These are phyloP conservation scores for Pythium pyrilobum DNA, from an alignment of 352 stramenopile genomes.

Conservation along the genomic window DNA sequence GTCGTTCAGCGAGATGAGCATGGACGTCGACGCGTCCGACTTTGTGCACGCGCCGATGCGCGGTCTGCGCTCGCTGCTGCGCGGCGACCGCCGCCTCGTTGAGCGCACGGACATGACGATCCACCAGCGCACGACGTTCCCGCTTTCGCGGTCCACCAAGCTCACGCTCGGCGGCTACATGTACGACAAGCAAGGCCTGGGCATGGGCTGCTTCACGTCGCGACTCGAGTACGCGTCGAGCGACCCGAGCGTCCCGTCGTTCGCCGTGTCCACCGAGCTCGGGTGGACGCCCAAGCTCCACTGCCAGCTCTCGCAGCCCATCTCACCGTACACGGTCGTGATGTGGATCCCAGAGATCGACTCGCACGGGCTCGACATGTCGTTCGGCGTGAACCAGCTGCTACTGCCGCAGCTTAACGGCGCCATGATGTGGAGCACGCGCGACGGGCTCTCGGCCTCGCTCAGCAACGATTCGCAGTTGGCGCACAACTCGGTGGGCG, in stretches of 20 bases:
- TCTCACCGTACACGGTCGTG: slow-evolving; percentile 64
- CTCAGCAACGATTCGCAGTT: slow-evolving; percentile 39
- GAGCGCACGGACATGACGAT: slow-evolving; percentile 77
- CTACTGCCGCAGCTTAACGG: slow-evolving; percentile 57
- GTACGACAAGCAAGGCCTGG: slow-evolving; percentile 72
- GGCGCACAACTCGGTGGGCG: slow-evolving; percentile 34
- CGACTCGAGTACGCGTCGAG: slow-evolving; percentile 58
- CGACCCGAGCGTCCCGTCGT: slow-evolving; percentile 56
- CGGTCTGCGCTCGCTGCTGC: slow-evolving; percentile 42
- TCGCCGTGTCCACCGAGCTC: slow-evolving; percentile 60
- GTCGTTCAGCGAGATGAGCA: slow-evolving; percentile 77
- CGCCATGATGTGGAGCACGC: slow-evolving; percentile 77
- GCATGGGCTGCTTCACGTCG: slow-evolving; percentile 66
- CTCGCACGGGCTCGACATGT: slow-evolving; percentile 66
- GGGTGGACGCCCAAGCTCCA: slow-evolving; percentile 76
- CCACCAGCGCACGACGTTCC: slow-evolving; percentile 68
- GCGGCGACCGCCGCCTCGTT: slow-evolving; percentile 36
- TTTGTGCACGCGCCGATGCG: slow-evolving; percentile 62
- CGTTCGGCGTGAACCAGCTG: slow-evolving; percentile 62
- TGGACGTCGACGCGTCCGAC: slow-evolving; percentile 73
- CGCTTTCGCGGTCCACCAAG: slow-evolving; percentile 45
- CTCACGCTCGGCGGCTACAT: slow-evolving; percentile 77
- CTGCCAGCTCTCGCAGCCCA: slow-evolving; percentile 65
- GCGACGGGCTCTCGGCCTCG: slow-evolving; percentile 68
- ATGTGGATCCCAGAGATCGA: slow-evolving; percentile 74